Evolutionary conservation across 2,329 filamentous ascomycete genomes (phyloP), one percentile per base, ranked within the genome.

Genomic region (Pseudocercospora fuligena): DNA sequence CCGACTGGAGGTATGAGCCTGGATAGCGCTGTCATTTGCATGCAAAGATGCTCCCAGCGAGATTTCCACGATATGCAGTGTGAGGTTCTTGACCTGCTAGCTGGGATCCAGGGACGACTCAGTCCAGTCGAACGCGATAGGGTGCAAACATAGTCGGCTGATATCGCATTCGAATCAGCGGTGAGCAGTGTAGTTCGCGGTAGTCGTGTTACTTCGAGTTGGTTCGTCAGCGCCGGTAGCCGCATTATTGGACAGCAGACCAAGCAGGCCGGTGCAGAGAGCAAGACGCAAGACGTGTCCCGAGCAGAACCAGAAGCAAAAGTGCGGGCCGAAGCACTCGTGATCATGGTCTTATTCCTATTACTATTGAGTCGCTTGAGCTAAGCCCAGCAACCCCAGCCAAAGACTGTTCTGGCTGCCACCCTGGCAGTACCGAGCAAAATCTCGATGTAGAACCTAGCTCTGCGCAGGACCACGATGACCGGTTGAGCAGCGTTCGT

Each of bases 131-230:
- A 31, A 19, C 29, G 5, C 53, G 53, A 57, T 36, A 5, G 53
- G 27, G 27, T n/a, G 27, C 53, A 12, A n/a, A 25, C 27, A n/a
- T 21, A 40, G n/a, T 58, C 29, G 31, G 54, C 29, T 40, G 54
- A 58, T 25, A 58, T 43, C 16, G 56, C 56, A 40, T 21, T 43
- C 31, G 33, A 27, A 58, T 36, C 33, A 25, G 56, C 56, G 56
- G 56, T 58, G 56, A 58, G 56, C 56, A 25, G 29, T n/a, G 23
- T 53, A n/a, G 21, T 25, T 31, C 7, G 16, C 51, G 51, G 25
- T n/a, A 54, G 21, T n/a, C 49, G 49, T 14, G 49, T 27, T 27
- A 25, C 19, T 16, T 53, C 21, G 49, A 53, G 19, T 53, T 6
- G 40, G 40, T 46, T 46, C 40, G 40, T 46, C 40, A 46, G 40